These are phyloP conservation scores for Mucor racemosus DNA, from an alignment of 371 early-diverging fungal genomes.

Conservation along the genomic window DNA sequence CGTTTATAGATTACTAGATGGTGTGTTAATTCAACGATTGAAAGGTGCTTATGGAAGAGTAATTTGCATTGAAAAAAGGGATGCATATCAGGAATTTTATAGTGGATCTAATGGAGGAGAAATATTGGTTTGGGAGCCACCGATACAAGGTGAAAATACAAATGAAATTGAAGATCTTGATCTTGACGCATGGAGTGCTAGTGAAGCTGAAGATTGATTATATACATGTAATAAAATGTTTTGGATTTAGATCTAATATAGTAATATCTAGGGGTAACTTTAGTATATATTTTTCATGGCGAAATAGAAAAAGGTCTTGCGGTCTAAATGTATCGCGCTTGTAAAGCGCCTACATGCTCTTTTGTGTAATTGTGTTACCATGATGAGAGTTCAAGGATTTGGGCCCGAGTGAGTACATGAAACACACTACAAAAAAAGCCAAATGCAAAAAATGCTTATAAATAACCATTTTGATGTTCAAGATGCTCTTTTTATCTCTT, in stretches of 20 bases:
- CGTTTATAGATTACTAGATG: conserved; percentile 65
- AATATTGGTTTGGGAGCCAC: conserved; percentile 72
- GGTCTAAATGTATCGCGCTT: conserved; percentile 2
- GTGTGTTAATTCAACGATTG: conserved; percentile 56
- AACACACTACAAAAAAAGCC: conserved; percentile 12
- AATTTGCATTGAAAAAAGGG: conserved; percentile 62
- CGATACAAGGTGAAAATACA: conserved; percentile 24
- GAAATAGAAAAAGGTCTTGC: background rate
- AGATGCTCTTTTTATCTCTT: conserved; percentile 11
- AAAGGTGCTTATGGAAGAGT: conserved; percentile 71
- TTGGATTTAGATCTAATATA: background rate
- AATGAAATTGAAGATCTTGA: conserved; percentile 12
- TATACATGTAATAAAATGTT: conserved; percentile 6
- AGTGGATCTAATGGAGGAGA: conserved; percentile 71
- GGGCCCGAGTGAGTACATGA: conserved; percentile 24
- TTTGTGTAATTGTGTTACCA: conserved; percentile 25
- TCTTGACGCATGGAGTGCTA: conserved; percentile 36
- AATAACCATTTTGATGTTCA: background rate
- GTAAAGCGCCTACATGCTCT: conserved; percentile 16
- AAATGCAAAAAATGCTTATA: conserved; percentile 16
- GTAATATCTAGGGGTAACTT: conserved; percentile 16
- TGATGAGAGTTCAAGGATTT: background rate
- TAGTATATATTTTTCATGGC: background rate
- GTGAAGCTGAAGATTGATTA: conserved; percentile 27
- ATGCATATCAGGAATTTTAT: conserved; percentile 64